Percentiles rank a stretch among this genome's conserved stretches.
Conservation (phyloP, 768 basidiomycete species). For the Boletus pseudopeckii region DNA sequence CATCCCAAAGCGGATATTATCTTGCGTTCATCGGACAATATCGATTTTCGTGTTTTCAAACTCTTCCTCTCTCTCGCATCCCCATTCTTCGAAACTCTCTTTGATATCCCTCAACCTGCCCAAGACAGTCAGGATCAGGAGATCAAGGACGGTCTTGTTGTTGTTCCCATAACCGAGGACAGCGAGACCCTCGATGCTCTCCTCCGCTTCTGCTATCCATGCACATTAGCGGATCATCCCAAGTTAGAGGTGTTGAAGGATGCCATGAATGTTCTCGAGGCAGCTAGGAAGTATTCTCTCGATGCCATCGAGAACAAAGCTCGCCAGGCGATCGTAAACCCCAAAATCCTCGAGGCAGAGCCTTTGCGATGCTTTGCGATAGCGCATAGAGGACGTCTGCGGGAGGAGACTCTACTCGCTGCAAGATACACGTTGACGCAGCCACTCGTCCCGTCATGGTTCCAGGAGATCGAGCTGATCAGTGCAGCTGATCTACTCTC, state of each 20-base stretch:
- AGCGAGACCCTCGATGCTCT: constrained; percentile 20
- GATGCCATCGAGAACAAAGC: neutral
- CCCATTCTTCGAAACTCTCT: constrained; percentile 34
- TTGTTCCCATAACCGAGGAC: constrained; percentile 19
- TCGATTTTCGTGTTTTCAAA: constrained; percentile 28
- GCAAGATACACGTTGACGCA: constrained; percentile 18
- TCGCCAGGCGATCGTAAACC: neutral
- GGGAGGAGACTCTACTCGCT: neutral
- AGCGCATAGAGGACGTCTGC: neutral
- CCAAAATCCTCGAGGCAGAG: neutral
- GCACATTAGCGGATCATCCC: constrained; percentile 23
- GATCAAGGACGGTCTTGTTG: constrained; percentile 10
- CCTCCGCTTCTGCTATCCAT: constrained; percentile 26
- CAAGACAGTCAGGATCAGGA: constrained; percentile 8
- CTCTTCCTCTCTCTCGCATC: constrained; percentile 28
- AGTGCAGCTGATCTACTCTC: constrained; percentile 22
- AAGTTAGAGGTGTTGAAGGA: constrained; percentile 5
- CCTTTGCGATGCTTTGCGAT: neutral
- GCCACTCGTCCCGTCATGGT: constrained; percentile 21
- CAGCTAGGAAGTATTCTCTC: neutral
- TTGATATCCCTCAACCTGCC: constrained; percentile 26
- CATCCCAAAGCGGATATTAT: constrained; percentile 24
- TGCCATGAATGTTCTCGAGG: neutral
- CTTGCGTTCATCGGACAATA: constrained; percentile 25
- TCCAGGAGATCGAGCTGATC: constrained; percentile 27